Conservation (phyloP, 768 basidiomycete genomes). For the Crucibulum laeve region DNA sequence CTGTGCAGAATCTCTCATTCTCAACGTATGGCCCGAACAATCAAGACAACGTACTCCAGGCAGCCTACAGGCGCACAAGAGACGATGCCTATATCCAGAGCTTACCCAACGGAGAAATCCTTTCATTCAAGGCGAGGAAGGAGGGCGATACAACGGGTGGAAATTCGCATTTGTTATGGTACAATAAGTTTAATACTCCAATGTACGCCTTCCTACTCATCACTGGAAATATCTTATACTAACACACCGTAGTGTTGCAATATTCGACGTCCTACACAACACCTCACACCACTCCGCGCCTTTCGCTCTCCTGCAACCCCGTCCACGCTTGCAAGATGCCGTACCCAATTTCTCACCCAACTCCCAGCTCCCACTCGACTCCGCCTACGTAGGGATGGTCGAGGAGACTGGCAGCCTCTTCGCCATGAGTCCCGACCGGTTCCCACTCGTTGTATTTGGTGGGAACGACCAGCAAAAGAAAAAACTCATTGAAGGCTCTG, state of each 20-base stretch:
- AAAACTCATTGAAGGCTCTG: slow-evolving; percentile 18
- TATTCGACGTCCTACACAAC: slow-evolving; percentile 69
- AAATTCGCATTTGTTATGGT: slow-evolving; percentile 52
- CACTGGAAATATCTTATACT: slow-evolving; percentile 1
- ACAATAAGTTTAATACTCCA: slow-evolving; percentile 52
- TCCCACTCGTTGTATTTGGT: slow-evolving; percentile 77
- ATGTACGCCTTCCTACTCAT: slow-evolving; percentile 45
- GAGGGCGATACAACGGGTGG: slow-evolving; percentile 13
- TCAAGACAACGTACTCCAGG: slow-evolving; percentile 70
- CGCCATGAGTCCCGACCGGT: slow-evolving; percentile 79
- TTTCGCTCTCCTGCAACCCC: slow-evolving; percentile 86
- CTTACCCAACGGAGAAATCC: slow-evolving; percentile 71
- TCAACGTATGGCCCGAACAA: slow-evolving; percentile 93
- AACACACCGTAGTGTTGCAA: slow-evolving; percentile 56
- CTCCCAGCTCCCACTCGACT: slow-evolving; percentile 45
- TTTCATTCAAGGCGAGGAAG: slow-evolving; percentile 71
- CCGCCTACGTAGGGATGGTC: slow-evolving; percentile 81
- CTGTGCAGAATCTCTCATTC: slow-evolving; percentile 80
- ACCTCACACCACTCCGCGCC: slow-evolving; percentile 31
- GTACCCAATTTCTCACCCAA: slow-evolving; percentile 51
- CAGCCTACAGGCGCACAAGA: slow-evolving; percentile 68
- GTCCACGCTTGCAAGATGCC: slow-evolving; percentile 68
- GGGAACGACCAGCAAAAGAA: slow-evolving; percentile 16
- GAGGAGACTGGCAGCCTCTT: slow-evolving; percentile 71
- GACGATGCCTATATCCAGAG: slow-evolving; percentile 82